These are phyloP conservation scores for Ormosia semicastrata DNA, from an alignment of 306 rosid species.

Conservation along the genomic window DNA sequence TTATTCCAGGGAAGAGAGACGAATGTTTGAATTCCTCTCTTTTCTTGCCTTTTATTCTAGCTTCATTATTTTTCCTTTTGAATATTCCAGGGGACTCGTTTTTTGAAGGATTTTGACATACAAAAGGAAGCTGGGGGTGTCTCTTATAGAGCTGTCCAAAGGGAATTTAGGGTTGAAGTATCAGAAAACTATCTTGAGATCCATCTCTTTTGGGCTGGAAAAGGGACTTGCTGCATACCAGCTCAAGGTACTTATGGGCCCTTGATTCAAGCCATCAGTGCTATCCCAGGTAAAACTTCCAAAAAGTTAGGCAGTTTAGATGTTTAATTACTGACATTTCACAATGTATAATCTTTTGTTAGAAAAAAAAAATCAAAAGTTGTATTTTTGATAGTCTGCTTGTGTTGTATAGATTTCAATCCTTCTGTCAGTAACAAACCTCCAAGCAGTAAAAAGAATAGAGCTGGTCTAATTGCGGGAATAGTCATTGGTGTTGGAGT, in stretches of 20 bases:
- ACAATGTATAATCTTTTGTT: not conserved
- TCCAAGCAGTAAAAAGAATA: constrained; percentile 46
- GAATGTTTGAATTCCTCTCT: not conserved
- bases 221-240: constrained; percentile 83
- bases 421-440: constrained; percentile 59
- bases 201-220: constrained; percentile 92
- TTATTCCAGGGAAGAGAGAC: not conserved
- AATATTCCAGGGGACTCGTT: constrained; percentile 52
- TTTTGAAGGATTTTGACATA: constrained; percentile 64
- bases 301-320: not conserved
- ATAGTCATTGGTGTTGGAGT: constrained; percentile 61
- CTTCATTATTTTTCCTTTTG: not conserved
- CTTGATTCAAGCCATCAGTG: constrained; percentile 69
- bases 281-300: constrained; percentile 63
- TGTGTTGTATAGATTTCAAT: constrained; percentile 48
- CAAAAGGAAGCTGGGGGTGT: constrained; percentile 62
- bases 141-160: constrained; percentile 41
- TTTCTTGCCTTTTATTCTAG: not conserved
- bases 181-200: constrained; percentile 66
- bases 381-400: constrained; percentile 2
- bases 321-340: not conserved
- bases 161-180: constrained; percentile 40
- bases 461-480: constrained; percentile 58
- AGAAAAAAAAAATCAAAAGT: not conserved
- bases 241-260: constrained; percentile 68